phyloP scores from a whole-genome alignment of 1,284 basidiomycete species.

The Fomitopsis schrenkii region DNA sequence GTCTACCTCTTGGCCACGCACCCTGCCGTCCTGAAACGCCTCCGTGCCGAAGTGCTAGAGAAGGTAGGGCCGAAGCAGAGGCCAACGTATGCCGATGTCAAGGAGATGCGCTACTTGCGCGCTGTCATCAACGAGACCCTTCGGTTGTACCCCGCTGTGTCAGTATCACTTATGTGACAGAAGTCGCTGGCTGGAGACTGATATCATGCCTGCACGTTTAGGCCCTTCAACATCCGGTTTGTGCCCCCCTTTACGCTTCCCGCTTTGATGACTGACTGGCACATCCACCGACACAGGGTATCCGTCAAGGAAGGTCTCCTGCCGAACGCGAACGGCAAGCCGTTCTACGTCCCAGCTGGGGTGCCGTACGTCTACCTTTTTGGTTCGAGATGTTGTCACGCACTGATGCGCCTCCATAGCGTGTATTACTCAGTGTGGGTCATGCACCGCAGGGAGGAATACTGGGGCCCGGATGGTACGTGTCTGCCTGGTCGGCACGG shows the following conservation, averaged over 20 bases:
- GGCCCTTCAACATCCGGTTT: constrained; percentile 19
- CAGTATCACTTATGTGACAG: constrained; percentile 12
- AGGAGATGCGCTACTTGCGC: constrained; percentile 33
- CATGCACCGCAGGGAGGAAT: constrained; percentile 22
- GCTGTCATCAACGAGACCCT: constrained; percentile 31
- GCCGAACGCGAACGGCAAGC: constrained; percentile 13
- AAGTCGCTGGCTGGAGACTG: not conserved
- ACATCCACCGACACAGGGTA: not conserved
- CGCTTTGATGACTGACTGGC: not conserved
- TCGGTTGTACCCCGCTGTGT: constrained; percentile 30
- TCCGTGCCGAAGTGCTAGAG: constrained; percentile 36
- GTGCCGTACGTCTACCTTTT: constrained; percentile 11
- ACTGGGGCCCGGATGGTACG: constrained; percentile 17
- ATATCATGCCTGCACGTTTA: not conserved
- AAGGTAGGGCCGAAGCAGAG: constrained; percentile 26
- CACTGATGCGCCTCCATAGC: constrained; percentile 1
- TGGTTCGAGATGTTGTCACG: too few relatives aligned
- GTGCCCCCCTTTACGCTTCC: not conserved
- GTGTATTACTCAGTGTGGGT: constrained; percentile 16
- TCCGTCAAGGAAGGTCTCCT: constrained; percentile 10
- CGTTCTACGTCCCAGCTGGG: constrained; percentile 18
- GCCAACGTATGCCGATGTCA: constrained; percentile 36
- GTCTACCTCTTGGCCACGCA: constrained; percentile 38
- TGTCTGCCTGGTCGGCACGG: not conserved
- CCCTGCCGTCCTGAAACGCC: constrained; percentile 27